These are phyloP conservation scores for Acrocalymma vagum DNA, from an alignment of 2,329 filamentous ascomycete species.

Conservation along the genomic window DNA sequence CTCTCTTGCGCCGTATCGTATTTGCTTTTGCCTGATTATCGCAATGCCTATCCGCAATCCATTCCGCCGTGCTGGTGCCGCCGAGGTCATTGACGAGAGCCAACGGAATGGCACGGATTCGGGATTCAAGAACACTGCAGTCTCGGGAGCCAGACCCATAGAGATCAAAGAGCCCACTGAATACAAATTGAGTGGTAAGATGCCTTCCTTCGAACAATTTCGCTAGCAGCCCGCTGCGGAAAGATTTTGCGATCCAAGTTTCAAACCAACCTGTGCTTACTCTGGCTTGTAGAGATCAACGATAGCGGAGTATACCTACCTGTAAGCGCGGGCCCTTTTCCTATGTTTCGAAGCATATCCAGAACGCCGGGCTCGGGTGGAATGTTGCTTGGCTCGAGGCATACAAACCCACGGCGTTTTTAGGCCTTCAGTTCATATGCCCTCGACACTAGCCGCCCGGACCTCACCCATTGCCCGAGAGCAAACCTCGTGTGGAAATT, in stretches of 20 bases:
- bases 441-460: too few relatives aligned
- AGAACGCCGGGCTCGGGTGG: too few relatives aligned
- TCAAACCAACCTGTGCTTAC: too few relatives aligned
- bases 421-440: too few relatives aligned
- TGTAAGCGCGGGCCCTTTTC: slow-evolving; percentile 61
- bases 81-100: slow-evolving; percentile 41
- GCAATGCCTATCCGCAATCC: slow-evolving; percentile 53
- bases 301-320: slow-evolving; percentile 95
- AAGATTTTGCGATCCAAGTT: slow-evolving; percentile 33
- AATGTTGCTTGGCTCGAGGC: too few relatives aligned
- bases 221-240: slow-evolving; percentile 11
- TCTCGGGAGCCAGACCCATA: slow-evolving; percentile 49
- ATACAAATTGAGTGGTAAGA: slow-evolving; percentile 62
- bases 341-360: too few relatives aligned
- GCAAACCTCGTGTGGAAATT: too few relatives aligned
- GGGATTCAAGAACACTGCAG: slow-evolving; percentile 42
- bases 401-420: too few relatives aligned
- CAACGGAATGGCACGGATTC: slow-evolving; percentile 41
- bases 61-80: slow-evolving; percentile 46
- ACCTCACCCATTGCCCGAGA: too few relatives aligned
- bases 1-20: slow-evolving; percentile 21
- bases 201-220: slow-evolving; percentile 6
- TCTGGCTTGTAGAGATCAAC: slow-evolving; percentile 96
- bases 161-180: slow-evolving; percentile 57
- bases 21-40: slow-evolving; percentile 19